Base-by-base conservation (phyloP, 106 monocot species). In the Platanthera guangdongensis region DNA sequence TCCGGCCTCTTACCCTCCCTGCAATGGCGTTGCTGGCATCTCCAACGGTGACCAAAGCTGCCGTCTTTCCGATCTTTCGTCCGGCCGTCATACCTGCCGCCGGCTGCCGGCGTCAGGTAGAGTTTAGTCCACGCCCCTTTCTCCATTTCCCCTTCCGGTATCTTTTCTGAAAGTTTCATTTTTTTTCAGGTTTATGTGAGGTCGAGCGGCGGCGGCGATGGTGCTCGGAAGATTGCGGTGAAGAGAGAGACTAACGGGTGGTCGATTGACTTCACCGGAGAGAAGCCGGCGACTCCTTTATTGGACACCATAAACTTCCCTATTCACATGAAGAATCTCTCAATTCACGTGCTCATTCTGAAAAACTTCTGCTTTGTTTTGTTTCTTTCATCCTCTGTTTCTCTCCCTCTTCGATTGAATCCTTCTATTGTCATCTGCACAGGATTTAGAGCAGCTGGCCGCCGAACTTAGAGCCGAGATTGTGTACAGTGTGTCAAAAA, bases 271-370 rank as follows among this genome's bases (percentile, higher is more conserved):
- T 94, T 83, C 85, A 84, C 89, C 12, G 84, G 81, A 19, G 92
- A 92, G 71, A 95, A 90, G 78, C 90, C 92, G 13, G 16, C 81
- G 9, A 92, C 95, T 0, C 95, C 95, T 21, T 47, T 95, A 1
- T 80, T 95, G 11, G 95, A 95, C 63, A 92, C 90, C 45, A 59
- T 95, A 49, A 90, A 92, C 75, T 92, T 85, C 54, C 95, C 95
- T 4, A 51, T 79, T 48, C 95, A 95, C 82, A 88, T 95, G 88
- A 95, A 95, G 80, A 95, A 95, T 54, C 85, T 95, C 63, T 88
- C 92, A 9, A 45, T 78, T 9, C 77, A 80, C 80, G 88, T 86
- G 68, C 14, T 15, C 28, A 16, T 47, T 39, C 47, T n/a, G 28
- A 48, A 71, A 19, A 14, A 16, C 39, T 1, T 57, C n/a, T 3